Conservation (phyloP, 331 rosid species). For the Quercus lobata region DNA sequence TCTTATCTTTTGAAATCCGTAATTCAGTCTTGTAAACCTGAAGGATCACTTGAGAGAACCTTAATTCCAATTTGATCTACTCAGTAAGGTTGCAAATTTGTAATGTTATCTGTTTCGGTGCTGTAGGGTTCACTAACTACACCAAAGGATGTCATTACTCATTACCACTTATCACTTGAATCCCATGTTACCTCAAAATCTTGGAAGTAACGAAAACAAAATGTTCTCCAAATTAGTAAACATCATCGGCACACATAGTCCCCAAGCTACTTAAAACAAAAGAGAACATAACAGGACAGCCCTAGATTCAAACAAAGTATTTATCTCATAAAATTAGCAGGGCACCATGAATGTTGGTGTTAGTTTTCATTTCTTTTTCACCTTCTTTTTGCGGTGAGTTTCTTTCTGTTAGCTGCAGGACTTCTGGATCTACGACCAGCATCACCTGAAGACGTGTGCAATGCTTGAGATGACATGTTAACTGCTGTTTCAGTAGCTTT, state of each 20-base stretch:
- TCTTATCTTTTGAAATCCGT: not conserved
- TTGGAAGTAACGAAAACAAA: too few species aligned
- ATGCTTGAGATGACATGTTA: conserved; percentile 30
- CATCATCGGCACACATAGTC: too few species aligned
- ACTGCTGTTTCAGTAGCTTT: conserved; percentile 49
- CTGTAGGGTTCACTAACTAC: too few species aligned
- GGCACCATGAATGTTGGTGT: not conserved
- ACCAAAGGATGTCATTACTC: too few species aligned
- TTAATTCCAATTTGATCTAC: too few species aligned
- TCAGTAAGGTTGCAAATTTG: too few species aligned
- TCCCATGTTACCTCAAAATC: too few species aligned
- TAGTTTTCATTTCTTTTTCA: conserved; percentile 11
- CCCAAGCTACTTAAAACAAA: not conserved
- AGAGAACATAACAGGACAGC: not conserved
- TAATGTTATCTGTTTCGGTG: too few species aligned
- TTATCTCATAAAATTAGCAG: not conserved
- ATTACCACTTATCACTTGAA: too few species aligned
- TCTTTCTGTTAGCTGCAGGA: conserved; percentile 38
- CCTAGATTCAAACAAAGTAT: not conserved
- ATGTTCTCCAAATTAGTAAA: not conserved
- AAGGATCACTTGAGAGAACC: not conserved
- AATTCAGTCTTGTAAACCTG: not conserved
- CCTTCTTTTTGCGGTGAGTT: not conserved
- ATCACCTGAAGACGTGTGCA: conserved; percentile 12
- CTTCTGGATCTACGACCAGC: not conserved